phyloP scores from a whole-genome alignment of 345 rosid genomes.

The Eucalyptus regnans region DNA sequence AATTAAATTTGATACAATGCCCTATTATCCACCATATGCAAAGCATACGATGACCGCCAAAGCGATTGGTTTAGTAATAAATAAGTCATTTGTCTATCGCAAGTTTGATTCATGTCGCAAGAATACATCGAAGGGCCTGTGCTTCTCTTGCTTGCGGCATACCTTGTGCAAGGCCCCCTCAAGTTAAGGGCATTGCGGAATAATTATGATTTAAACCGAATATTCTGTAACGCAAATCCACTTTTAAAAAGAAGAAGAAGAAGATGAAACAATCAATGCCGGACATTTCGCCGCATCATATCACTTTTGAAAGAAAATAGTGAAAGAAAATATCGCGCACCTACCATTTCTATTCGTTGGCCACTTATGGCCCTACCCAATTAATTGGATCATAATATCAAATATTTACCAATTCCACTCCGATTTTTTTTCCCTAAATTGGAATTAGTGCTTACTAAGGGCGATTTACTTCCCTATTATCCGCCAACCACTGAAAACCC shows the following conservation, averaged over 20 bases:
- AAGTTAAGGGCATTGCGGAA: accelerated
- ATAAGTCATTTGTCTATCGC: accelerated
- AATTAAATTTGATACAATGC: background rate
- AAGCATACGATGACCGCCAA: background rate
- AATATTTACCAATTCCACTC: background rate
- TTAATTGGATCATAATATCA: background rate
- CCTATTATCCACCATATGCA: background rate
- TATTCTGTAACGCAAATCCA: accelerated
- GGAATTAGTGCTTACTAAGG: background rate
- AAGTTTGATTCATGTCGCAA: background rate
- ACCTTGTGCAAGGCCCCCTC: background rate
- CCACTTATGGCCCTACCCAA: background rate
- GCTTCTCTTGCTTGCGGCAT: accelerated
- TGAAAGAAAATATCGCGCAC: accelerated
- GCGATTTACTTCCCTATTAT: background rate
- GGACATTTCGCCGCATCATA: accelerated
- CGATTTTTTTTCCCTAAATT: background rate
- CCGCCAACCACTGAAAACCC: background rate
- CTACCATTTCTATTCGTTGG: background rate
- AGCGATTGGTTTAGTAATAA: background rate
- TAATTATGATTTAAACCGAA: background rate
- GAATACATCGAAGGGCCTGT: background rate
- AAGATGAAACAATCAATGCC: accelerated
- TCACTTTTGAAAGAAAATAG: background rate
- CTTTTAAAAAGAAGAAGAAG: background rate